phyloP scores from a whole-genome alignment of 176 grass and related monocot species.

The Dendrocalamus sinicus region DNA sequence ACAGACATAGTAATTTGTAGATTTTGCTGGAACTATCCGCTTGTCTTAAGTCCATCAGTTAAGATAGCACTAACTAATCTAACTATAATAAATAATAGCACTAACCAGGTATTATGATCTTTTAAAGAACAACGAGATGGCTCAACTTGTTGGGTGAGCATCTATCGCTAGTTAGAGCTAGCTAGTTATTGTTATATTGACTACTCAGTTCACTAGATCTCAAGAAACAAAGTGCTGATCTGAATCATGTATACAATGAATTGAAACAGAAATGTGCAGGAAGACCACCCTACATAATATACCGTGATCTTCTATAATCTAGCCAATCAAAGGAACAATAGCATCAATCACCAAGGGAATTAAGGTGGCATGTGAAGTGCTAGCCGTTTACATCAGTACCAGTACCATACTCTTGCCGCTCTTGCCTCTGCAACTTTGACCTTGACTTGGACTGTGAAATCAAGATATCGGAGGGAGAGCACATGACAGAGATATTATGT shows the following conservation, averaged over 20 bases:
- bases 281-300: not conserved
- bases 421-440: constrained; percentile 34
- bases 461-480: constrained; percentile 4
- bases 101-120: not conserved
- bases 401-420: constrained; percentile 4
- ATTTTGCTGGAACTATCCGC: not conserved
- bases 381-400: not conserved
- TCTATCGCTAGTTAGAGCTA: constrained; percentile 20
- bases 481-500: constrained; percentile 25
- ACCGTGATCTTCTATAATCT: constrained; percentile 21
- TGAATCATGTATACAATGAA: constrained; percentile 25
- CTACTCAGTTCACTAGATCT: not conserved
- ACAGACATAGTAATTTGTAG: not conserved
- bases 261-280: not conserved
- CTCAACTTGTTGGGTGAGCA: constrained; percentile 12
- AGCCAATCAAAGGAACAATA: not conserved
- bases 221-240: not conserved
- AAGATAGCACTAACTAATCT: too few species aligned
- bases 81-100: too few species aligned
- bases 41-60: too few species aligned
- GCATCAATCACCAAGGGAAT: constrained; percentile 11
- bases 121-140: not conserved
- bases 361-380: constrained; percentile 36
- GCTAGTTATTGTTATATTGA: not conserved
- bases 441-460: constrained; percentile 42